Base-by-base conservation (phyloP, 1,284 basidiomycete genomes). In the Pisolithus thermaeus region DNA sequence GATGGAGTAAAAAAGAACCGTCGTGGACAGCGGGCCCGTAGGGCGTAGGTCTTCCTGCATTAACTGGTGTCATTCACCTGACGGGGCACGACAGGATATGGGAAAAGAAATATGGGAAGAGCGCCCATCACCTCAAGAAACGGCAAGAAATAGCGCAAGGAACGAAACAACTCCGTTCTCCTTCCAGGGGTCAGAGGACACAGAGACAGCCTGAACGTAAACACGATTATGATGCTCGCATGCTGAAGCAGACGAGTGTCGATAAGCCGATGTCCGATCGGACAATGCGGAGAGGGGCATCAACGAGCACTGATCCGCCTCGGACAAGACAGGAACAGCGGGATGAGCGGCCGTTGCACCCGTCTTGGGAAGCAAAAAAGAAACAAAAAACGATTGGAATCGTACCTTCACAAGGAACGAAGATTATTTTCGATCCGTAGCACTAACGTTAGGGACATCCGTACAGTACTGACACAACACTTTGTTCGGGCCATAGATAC, bases 101-200 rank as follows among this genome's bases (percentile, higher is more conserved):
- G 93, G 95, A 97, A 73, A 95, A 94, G 72, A 97, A 95, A 70
- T 97, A 84, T 63, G 95, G 95, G 50, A 81, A 77, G 56, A 83
- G 86, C 54, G 95, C 95, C 12, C 96, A 95, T 66, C 95, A 97
- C 70, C 77, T 95, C 69, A 86, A 88, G 67, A 87, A 82, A 61
- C 75, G 80, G 62, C 69, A 64, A 38, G 72, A 71, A 56, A 61
- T 58, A 53, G 46, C 50, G 18, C 47, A 44, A 42, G 41, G 54
- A 28, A 47, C 53, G 39, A 56, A 59, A 44, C 57, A 56, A 35
- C 49, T 20, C 8, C 8, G 41, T 27, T 23, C 30, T 28, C 32
- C 36, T 32, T 37, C 44, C 6, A 39, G 27, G 43, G 14, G 38
- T 42, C 44, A 45, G 48, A 4, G 48, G 52, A 46, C 38, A 47